Conservation (phyloP, 371 early-diverging fungal species). For the Mortierella sp. region DNA sequence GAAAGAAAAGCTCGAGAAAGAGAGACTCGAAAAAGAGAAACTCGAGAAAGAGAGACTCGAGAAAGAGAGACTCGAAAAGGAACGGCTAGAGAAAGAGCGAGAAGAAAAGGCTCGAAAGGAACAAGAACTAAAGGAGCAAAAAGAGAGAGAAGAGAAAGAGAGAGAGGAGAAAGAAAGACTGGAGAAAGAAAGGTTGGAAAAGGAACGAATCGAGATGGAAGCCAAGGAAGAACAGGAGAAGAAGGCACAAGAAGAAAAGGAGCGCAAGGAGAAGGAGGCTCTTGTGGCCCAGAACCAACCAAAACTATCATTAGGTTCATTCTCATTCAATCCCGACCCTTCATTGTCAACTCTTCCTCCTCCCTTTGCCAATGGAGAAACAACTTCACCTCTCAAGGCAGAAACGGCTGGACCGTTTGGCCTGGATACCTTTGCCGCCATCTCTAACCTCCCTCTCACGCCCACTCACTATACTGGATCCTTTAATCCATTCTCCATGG, state of each 20-base stretch:
- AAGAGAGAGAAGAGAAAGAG: conserved; percentile 24
- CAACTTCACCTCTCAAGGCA: conserved; percentile 14
- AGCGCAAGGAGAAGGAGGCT: conserved; percentile 23
- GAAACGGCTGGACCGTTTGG: conserved; percentile 24
- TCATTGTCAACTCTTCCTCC: conserved; percentile 29
- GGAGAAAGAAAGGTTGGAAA: conserved; percentile 21
- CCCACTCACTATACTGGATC: conserved; percentile 56
- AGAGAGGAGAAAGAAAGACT: conserved; percentile 11
- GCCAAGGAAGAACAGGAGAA: conserved; percentile 18
- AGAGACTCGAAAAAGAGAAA: conserved; percentile 11
- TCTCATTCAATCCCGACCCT: conserved; percentile 48
- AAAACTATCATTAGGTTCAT: conserved; percentile 37
- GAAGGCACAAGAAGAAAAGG: conserved; percentile 24
- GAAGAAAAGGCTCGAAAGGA: conserved; percentile 19
- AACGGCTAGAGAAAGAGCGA: conserved; percentile 15
- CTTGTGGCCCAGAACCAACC: conserved; percentile 30
- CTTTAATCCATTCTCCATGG: conserved; percentile 58
- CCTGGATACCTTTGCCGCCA: conserved; percentile 31
- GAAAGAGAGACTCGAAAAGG: conserved; percentile 20
- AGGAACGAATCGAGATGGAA: conserved; percentile 20
- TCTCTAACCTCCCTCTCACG: conserved; percentile 32
- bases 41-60: conserved; percentile 20
- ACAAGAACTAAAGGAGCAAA: conserved; percentile 24
- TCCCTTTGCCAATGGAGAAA: conserved; percentile 9
- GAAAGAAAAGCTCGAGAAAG: conserved; percentile 20